Evolutionary conservation across 805 yeast species (phyloP).

Genomic region (Starmerella riodocensis): DNA sequence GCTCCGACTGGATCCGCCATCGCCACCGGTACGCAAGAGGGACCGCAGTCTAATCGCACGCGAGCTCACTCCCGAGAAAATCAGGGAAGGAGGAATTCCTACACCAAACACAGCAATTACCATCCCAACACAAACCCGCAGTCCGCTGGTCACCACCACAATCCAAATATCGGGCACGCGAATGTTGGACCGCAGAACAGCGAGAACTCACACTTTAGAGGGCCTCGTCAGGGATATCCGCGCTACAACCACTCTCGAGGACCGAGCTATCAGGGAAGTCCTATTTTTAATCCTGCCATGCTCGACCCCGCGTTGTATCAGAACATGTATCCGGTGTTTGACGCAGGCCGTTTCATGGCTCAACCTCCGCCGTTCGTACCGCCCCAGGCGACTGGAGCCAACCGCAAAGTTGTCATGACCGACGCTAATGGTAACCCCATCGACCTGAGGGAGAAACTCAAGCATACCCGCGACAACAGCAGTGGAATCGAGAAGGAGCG

Average conservation of each 20-base stretch:
- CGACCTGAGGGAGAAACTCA: slow-evolving; percentile 4
- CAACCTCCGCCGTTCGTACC: slow-evolving; percentile 1
- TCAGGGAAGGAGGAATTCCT: slow-evolving; percentile 1
- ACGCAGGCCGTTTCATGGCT: neutral
- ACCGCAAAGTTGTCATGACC: slow-evolving; percentile 8
- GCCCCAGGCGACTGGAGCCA: neutral
- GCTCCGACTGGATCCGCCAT: neutral
- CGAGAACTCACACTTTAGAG: neutral
- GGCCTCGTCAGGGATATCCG: neutral
- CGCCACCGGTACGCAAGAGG: neutral
- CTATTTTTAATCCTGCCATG: neutral
- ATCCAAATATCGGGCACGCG: neutral
- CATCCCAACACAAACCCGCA: slow-evolving; percentile 1
- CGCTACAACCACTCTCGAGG: slow-evolving; percentile 7
- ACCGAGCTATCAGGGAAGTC: slow-evolving; percentile 3
- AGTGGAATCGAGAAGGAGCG: neutral
- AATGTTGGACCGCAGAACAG: neutral
- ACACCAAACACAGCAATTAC: slow-evolving; percentile 2
- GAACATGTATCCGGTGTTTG: neutral
- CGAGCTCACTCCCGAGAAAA: neutral
- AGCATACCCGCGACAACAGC: neutral
- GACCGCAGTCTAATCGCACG: neutral
- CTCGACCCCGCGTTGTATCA: neutral
- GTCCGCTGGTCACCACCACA: neutral
- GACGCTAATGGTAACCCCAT: slow-evolving; percentile 13